These are phyloP conservation scores for Ogataea salicorniae DNA, from an alignment of 805 yeast genomes.

Conservation along the genomic window DNA sequence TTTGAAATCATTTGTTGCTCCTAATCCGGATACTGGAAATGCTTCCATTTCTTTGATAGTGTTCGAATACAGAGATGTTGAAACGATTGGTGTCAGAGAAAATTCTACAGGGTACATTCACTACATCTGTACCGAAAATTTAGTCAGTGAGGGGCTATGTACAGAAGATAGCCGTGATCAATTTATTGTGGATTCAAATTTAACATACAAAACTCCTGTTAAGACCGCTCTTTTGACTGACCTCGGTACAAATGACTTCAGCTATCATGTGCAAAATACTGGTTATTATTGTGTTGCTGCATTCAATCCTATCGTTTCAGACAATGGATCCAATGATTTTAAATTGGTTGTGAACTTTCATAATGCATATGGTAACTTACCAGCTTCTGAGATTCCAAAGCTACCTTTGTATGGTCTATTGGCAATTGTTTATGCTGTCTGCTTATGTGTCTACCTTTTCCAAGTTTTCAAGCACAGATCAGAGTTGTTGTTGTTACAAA, in stretches of 20 bases:
- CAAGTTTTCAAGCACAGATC: constrained; percentile 80
- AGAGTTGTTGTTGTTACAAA: constrained; percentile 85
- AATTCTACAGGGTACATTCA: constrained; percentile 38
- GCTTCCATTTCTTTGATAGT: constrained; percentile 60
- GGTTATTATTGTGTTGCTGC: constrained; percentile 93
- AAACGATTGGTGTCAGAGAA: constrained; percentile 52
- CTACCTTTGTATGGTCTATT: constrained; percentile 83
- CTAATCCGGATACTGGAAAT: constrained; percentile 35
- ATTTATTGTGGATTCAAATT: constrained; percentile 50
- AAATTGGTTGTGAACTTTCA: constrained; percentile 73
- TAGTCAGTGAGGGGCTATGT: constrained; percentile 58
- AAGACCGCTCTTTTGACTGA: constrained; percentile 50
- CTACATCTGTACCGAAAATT: constrained; percentile 71
- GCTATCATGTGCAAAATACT: constrained; percentile 64
- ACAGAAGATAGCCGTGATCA: constrained; percentile 46
- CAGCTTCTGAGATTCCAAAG: constrained; percentile 89
- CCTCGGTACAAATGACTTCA: constrained; percentile 54
- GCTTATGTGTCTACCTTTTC: constrained; percentile 78
- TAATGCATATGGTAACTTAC: constrained; percentile 84
- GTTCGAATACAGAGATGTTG: constrained; percentile 79
- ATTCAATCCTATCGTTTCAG: constrained; percentile 36
- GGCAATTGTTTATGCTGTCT: constrained; percentile 77
- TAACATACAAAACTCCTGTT: constrained; percentile 45
- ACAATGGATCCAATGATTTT: constrained; percentile 35
- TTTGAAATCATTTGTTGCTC: constrained; percentile 25